These are phyloP conservation scores for Selaginella moellendorffii DNA, from an alignment of 75 land plant species.

Conservation along the genomic window DNA sequence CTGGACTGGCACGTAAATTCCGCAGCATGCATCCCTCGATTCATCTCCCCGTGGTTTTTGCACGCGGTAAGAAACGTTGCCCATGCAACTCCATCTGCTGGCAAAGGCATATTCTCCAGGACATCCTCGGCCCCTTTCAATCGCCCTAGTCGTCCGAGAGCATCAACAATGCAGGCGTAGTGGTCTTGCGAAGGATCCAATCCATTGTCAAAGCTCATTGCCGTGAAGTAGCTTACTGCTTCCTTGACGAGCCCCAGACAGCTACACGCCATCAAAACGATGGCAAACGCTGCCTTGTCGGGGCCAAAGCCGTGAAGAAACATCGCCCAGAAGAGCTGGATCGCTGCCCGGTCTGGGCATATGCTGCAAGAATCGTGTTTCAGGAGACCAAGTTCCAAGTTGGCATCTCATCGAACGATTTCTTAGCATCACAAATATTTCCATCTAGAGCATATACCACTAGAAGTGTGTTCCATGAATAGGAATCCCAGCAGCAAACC, in stretches of 20 bases:
- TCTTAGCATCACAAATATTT: neutral
- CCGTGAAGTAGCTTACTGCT: neutral
- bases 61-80: neutral
- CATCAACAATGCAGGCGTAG: neutral
- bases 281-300: neutral
- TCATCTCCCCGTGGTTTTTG: neutral
- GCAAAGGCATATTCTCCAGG: conserved; percentile 2
- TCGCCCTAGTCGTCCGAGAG: neutral
- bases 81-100: neutral
- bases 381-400: neutral
- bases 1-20: neutral
- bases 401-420: neutral
- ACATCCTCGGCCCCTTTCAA: neutral
- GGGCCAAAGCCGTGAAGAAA: neutral
- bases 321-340: neutral
- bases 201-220: neutral
- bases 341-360: conserved; percentile 8
- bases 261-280: conserved; percentile 2
- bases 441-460: neutral
- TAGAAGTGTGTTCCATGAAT: neutral
- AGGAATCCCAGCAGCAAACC: neutral
- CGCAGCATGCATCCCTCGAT: neutral
- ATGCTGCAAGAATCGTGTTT: conserved; percentile 6
- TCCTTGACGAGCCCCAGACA: neutral
- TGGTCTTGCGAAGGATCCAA: neutral